Evolutionary conservation across 306 rosid species (phyloP).

Genomic region (Urtica urens): DNA sequence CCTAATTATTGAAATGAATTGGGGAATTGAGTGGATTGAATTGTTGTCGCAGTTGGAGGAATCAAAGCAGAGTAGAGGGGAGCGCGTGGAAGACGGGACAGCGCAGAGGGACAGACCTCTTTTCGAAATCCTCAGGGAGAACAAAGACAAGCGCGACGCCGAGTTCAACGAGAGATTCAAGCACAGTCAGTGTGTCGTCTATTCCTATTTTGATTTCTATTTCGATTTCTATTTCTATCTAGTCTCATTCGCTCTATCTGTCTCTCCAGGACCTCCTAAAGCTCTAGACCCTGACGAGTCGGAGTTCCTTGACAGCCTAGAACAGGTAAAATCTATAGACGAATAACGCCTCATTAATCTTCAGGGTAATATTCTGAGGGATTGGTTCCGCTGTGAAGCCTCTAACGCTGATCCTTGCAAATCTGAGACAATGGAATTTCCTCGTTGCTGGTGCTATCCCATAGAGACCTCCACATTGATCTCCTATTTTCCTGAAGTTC

Average conservation of each 20-base stretch:
- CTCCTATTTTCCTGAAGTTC: no score
- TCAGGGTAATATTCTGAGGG: no score
- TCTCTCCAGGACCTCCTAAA: slow-evolving; percentile 74
- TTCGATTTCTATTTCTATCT: no score
- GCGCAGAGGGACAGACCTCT: slow-evolving; percentile 88
- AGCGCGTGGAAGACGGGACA: slow-evolving; percentile 82
- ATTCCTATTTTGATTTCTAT: background rate
- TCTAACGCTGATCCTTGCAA: no score
- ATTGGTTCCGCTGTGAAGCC: no score
- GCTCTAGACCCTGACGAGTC: slow-evolving; percentile 95
- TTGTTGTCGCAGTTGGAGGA: slow-evolving; percentile 44
- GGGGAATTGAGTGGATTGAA: background rate
- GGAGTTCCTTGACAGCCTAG: slow-evolving; percentile 72
- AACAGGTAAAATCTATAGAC: slow-evolving; percentile 24
- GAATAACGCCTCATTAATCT: no score
- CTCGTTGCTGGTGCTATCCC: no score
- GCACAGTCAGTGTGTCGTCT: slow-evolving; percentile 53
- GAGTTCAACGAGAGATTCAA: slow-evolving; percentile 89
- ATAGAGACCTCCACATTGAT: no score
- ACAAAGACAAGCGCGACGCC: slow-evolving; percentile 80
- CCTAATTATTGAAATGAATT: background rate
- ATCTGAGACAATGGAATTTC: no score
- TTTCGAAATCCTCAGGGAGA: slow-evolving; percentile 73
- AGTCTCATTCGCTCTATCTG: no score
- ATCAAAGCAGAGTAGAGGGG: slow-evolving; percentile 66